These are phyloP conservation scores for Urtica urens DNA, from an alignment of 306 rosid species.

Conservation along the genomic window DNA sequence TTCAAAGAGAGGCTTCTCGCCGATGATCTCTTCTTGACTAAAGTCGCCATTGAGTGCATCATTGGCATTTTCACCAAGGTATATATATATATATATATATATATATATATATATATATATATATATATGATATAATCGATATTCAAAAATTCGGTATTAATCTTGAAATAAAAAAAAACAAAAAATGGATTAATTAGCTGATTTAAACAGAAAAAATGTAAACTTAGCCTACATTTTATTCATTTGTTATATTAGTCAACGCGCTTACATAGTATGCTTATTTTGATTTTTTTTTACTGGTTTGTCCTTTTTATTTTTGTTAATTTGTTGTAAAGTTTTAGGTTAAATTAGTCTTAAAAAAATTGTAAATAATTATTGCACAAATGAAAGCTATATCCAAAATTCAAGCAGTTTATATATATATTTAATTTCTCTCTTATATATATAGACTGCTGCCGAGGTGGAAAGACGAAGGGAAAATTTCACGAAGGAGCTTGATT, in stretches of 20 bases:
- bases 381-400: neutral
- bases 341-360: too few relatives aligned
- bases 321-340: too few relatives aligned
- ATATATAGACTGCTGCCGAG: slow-evolving; percentile 34
- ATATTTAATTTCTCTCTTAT: neutral
- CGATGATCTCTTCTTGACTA: slow-evolving; percentile 76
- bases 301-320: too few relatives aligned
- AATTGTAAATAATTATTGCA: too few relatives aligned
- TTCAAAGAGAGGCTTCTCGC: slow-evolving; percentile 87
- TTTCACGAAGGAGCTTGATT: slow-evolving; percentile 41
- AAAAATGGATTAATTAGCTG: too few relatives aligned
- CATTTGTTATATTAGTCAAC: too few relatives aligned
- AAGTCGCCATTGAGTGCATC: slow-evolving; percentile 75
- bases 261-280: too few relatives aligned
- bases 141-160: too few relatives aligned
- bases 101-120: neutral
- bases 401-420: neutral
- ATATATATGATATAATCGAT: neutral
- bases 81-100: neutral
- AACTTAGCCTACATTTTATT: too few relatives aligned
- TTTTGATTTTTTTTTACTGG: too few relatives aligned
- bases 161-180: too few relatives aligned
- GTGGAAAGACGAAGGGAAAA: slow-evolving; percentile 34
- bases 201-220: too few relatives aligned
- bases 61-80: slow-evolving; percentile 93